These are phyloP conservation scores for Withania somnifera DNA, from an alignment of 305 asterid genomes.

Conservation along the genomic window DNA sequence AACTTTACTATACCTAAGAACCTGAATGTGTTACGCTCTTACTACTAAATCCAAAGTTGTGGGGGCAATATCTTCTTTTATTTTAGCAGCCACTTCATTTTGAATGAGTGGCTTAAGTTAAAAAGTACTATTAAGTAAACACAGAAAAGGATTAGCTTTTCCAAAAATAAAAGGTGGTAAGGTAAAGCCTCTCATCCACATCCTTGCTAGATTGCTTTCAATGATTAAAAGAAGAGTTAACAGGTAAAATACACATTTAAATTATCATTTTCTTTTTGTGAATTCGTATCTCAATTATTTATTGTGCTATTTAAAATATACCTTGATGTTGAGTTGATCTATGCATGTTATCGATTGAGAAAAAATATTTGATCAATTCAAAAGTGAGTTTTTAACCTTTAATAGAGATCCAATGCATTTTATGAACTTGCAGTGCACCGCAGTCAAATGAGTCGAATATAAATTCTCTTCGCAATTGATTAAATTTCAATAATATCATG, in stretches of 20 bases:
- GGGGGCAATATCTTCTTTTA: neutral
- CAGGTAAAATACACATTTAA: too few species aligned
- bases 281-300: neutral
- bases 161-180: neutral
- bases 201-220: neutral
- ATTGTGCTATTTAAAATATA: neutral
- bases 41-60: neutral
- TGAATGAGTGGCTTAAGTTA: neutral
- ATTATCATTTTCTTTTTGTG: neutral
- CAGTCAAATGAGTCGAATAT: neutral
- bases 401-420: neutral
- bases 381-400: too few species aligned
- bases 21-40: neutral
- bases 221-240: neutral
- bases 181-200: neutral
- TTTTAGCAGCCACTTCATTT: neutral
- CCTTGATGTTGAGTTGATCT: neutral
- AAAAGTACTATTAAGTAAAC: neutral
- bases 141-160: too few species aligned
- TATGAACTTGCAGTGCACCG: neutral
- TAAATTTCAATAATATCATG: neutral
- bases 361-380: too few species aligned
- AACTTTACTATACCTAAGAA: too few species aligned
- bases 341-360: neutral
- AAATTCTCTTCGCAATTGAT: neutral